Percentiles rank a stretch among this genome's conserved stretches.
phyloP scores from a whole-genome alignment of 805 yeast species.

The Starmerella stigmatis region DNA sequence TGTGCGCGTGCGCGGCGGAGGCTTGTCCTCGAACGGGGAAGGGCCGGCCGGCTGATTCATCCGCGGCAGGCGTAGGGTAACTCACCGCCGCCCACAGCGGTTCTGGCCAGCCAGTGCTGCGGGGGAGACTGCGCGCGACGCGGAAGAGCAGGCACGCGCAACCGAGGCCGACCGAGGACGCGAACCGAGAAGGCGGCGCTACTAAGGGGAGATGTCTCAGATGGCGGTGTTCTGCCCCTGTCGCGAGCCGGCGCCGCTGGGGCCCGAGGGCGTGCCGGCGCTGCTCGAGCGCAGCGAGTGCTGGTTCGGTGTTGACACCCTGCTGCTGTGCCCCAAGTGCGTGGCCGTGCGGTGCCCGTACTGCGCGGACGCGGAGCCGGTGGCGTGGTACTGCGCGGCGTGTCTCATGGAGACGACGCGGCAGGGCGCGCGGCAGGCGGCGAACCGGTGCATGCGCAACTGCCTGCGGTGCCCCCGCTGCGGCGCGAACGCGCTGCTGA shows the following conservation, averaged over 20 bases:
- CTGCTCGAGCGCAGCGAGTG: conserved; percentile 15
- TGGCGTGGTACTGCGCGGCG: conserved; percentile 31
- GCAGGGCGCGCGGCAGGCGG: conserved; percentile 22
- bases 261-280: conserved; percentile 1
- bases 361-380: conserved; percentile 31
- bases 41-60: too few relatives aligned
- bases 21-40: too few relatives aligned
- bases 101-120: too few relatives aligned
- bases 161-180: too few relatives aligned
- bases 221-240: conserved; percentile 18
- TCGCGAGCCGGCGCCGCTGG: conserved; percentile 12
- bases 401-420: conserved; percentile 30
- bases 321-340: conserved; percentile 34
- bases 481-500: conserved; percentile 18
- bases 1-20: too few relatives aligned
- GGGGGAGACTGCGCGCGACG: too few relatives aligned
- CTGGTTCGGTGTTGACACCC: conserved; percentile 24
- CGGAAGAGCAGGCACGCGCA: too few relatives aligned
- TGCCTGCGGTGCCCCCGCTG: conserved; percentile 33
- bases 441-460: conserved; percentile 29
- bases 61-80: too few relatives aligned
- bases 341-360: conserved; percentile 30
- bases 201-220: too few relatives aligned
- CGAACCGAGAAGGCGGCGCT: too few relatives aligned
- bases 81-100: too few relatives aligned